These are phyloP conservation scores for Aspergillus uvarum DNA, from an alignment of 2,329 filamentous ascomycete species.

Conservation along the genomic window DNA sequence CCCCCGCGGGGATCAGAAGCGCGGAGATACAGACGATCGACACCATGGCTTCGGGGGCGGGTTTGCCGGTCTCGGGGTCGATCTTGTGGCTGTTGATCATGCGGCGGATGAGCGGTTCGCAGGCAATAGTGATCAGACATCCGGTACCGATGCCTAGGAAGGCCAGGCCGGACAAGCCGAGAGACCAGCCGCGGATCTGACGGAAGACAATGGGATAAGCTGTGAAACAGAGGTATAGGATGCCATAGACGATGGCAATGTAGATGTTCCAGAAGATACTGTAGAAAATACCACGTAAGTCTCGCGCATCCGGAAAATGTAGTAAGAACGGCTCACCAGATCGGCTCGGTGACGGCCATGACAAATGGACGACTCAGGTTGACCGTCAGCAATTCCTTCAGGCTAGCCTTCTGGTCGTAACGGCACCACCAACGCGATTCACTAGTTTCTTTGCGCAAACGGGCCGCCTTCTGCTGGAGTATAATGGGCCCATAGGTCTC, in stretches of 20 bases:
- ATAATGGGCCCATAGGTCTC: conserved; percentile 78
- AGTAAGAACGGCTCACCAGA: conserved; percentile 60
- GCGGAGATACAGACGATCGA: conserved; percentile 76
- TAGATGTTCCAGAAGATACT: conserved; percentile 74
- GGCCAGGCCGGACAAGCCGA: conserved; percentile 71
- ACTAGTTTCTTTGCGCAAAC: conserved; percentile 64
- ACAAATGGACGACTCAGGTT: conserved; percentile 77
- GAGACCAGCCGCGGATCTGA: conserved; percentile 71
- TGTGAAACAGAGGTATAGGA: conserved; percentile 87
- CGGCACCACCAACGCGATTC: conserved; percentile 75
- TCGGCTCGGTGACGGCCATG: conserved; percentile 77
- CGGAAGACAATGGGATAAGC: conserved; percentile 84
- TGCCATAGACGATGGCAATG: conserved; percentile 76
- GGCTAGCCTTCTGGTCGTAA: conserved; percentile 70
- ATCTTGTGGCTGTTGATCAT: conserved; percentile 74
- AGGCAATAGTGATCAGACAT: conserved; percentile 51
- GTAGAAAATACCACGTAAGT: conserved; percentile 2
- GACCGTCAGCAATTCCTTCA: conserved; percentile 67
- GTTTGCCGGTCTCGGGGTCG: conserved; percentile 72
- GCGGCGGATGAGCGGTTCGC: conserved; percentile 68
- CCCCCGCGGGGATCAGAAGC: conserved; percentile 70
- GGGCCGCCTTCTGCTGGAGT: conserved; percentile 64
- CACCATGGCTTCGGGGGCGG: conserved; percentile 76
- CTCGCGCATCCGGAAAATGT: background rate
- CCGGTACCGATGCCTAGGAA: conserved; percentile 72